phyloP scores from a whole-genome alignment of 768 basidiomycete species.

The Boletus reticuloceps region DNA sequence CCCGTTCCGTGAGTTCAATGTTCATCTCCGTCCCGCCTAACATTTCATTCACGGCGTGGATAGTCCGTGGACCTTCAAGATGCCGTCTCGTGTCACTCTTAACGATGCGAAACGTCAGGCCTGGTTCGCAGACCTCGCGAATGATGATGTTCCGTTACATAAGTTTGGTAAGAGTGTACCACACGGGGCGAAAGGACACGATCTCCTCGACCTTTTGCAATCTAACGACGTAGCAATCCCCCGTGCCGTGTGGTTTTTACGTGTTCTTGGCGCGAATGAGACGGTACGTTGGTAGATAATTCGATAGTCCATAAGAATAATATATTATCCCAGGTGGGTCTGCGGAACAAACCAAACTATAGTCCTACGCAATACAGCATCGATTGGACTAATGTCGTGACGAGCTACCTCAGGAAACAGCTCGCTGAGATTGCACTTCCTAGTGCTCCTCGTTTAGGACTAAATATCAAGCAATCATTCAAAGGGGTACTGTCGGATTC shows the following conservation, averaged over 20 bases:
- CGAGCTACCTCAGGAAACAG: conserved; percentile 80
- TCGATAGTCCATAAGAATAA: not conserved
- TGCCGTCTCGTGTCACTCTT: conserved; percentile 79
- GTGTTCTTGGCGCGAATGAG: conserved; percentile 86
- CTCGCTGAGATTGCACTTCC: conserved; percentile 76
- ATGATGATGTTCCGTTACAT: conserved; percentile 74
- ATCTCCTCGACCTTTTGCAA: conserved; percentile 77
- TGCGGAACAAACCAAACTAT: conserved; percentile 76
- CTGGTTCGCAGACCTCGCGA: conserved; percentile 83
- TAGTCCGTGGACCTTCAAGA: conserved; percentile 64
- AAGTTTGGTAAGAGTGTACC: conserved; percentile 85
- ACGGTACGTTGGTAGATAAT: conserved; percentile 45
- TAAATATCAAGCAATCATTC: conserved; percentile 83
- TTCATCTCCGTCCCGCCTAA: not conserved
- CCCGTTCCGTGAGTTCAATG: conserved; percentile 56
- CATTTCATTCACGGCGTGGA: not conserved
- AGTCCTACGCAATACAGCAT: conserved; percentile 81
- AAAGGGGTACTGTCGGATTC: conserved; percentile 74
- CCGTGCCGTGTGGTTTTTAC: conserved; percentile 84
- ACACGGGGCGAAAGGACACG: conserved; percentile 82
- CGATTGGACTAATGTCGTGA: conserved; percentile 83
- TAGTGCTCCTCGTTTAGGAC: conserved; percentile 68
- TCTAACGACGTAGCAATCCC: conserved; percentile 73
- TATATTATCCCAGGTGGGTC: conserved; percentile 49
- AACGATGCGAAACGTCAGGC: conserved; percentile 76